phyloP scores from a whole-genome alignment of 2,329 filamentous ascomycete species.

The Clonostachys rosea region DNA sequence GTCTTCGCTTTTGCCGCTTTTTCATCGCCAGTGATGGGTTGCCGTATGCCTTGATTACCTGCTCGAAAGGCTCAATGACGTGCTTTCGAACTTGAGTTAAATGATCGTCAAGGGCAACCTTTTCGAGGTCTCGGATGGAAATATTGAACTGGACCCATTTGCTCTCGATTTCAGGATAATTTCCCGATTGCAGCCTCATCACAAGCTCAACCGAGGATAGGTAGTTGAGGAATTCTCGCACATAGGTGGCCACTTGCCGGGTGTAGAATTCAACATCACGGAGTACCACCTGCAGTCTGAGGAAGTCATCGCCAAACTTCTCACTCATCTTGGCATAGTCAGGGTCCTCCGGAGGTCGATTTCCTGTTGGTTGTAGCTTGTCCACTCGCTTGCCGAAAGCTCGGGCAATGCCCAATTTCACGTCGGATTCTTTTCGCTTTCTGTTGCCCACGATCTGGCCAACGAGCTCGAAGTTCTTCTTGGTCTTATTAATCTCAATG shows the following conservation, averaged over 20 bases:
- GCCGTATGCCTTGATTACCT: conserved; percentile 73
- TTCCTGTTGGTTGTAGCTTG: conserved; percentile 66
- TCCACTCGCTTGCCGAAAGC: conserved; percentile 87
- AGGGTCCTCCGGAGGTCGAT: conserved; percentile 67
- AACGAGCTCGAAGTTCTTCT: conserved; percentile 90
- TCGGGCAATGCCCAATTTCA: conserved; percentile 78
- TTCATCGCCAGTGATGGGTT: conserved; percentile 87
- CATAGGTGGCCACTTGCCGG: conserved; percentile 72
- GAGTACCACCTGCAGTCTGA: conserved; percentile 86
- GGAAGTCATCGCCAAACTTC: conserved; percentile 86
- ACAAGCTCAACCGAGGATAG: conserved; percentile 79
- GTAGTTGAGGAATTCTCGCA: conserved; percentile 76
- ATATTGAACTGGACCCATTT: conserved; percentile 92
- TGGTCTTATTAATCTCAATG: conserved; percentile 88
- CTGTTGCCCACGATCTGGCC: conserved; percentile 75
- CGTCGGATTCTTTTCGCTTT: conserved; percentile 85
- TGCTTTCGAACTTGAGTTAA: conserved; percentile 67
- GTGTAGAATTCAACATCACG: conserved; percentile 93
- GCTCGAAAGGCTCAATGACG: conserved; percentile 80
- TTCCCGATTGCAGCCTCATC: conserved; percentile 66
- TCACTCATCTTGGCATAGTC: conserved; percentile 78
- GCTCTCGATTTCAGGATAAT: conserved; percentile 80
- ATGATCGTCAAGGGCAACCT: conserved; percentile 72
- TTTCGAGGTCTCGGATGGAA: conserved; percentile 80
- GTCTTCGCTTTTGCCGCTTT: conserved; percentile 87